These are phyloP conservation scores for Podila epigama DNA, from an alignment of 192 early-diverging fungal genomes.

Conservation along the genomic window DNA sequence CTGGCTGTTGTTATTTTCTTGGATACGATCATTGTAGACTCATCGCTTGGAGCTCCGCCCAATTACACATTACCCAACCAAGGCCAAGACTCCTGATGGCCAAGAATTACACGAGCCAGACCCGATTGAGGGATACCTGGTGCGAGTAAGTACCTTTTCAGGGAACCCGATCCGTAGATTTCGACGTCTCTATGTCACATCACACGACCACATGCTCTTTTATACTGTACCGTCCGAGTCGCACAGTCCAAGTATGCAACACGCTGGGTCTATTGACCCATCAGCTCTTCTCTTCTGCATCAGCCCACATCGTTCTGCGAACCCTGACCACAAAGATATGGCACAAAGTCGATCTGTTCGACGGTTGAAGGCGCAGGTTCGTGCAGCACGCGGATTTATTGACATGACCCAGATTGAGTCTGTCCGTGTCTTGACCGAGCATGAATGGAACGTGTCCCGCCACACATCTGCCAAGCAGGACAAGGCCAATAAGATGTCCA, in stretches of 20 bases:
- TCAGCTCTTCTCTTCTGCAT: conserved; percentile 39
- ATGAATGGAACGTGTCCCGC: conserved; percentile 21
- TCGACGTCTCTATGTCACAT: conserved; percentile 43
- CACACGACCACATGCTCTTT: conserved; percentile 51
- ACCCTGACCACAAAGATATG: conserved; percentile 39
- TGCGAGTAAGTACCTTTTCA: conserved; percentile 42
- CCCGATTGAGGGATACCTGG: conserved; percentile 48
- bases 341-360: conserved; percentile 43
- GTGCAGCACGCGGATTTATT: conserved; percentile 34
- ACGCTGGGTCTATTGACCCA: conserved; percentile 24
- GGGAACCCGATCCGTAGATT: conserved; percentile 31
- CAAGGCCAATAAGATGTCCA: background rate
- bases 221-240: conserved; percentile 30
- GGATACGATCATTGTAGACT: conserved; percentile 20
- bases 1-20: background rate
- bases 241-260: conserved; percentile 37
- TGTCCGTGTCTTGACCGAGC: conserved; percentile 15
- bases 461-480: conserved; percentile 14
- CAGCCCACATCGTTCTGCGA: conserved; percentile 37
- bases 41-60: conserved; percentile 46
- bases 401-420: conserved; percentile 33
- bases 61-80: conserved; percentile 48
- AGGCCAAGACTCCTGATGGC: conserved; percentile 2
- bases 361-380: conserved; percentile 35
- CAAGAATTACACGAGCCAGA: conserved; percentile 33